Conservation (phyloP, 2,329 filamentous ascomycete species). For the Fusarium mangiferae region DNA sequence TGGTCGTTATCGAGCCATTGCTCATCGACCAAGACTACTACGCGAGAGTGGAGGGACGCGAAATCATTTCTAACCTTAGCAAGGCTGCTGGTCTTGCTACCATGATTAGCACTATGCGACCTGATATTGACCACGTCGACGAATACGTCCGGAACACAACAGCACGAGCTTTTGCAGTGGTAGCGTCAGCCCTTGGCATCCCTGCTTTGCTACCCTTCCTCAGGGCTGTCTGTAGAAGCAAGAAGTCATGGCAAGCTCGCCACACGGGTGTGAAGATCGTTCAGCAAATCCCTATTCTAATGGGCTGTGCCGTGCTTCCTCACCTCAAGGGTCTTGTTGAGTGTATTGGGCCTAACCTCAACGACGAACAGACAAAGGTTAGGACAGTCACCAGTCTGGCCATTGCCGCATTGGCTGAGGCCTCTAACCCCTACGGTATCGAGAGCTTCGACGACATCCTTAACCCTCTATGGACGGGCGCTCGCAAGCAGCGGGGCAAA, state of each 20-base stretch:
- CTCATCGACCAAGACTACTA: slow-evolving; percentile 99
- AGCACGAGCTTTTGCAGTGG: slow-evolving; percentile 94
- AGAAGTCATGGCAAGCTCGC: slow-evolving; percentile 98
- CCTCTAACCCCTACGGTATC: slow-evolving; percentile 97
- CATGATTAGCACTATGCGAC: slow-evolving; percentile 99
- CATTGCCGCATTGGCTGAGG: slow-evolving; percentile 93
- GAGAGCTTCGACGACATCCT: slow-evolving; percentile 98
- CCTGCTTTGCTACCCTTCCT: slow-evolving; percentile 95
- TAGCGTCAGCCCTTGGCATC: slow-evolving; percentile 95
- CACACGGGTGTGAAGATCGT: slow-evolving; percentile 99
- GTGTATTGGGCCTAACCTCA: slow-evolving; percentile 94
- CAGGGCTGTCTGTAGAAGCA: slow-evolving; percentile 93
- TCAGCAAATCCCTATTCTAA: slow-evolving; percentile 97
- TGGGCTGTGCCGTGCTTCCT: slow-evolving; percentile 96
- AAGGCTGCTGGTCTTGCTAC: slow-evolving; percentile 97
- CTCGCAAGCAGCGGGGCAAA: slow-evolving; percentile 95
- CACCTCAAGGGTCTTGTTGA: slow-evolving; percentile 96
- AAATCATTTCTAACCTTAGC: slow-evolving; percentile 97
- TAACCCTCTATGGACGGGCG: slow-evolving; percentile 96
- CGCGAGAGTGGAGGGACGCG: slow-evolving; percentile 94
- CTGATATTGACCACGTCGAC: slow-evolving; percentile 97
- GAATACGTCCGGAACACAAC: slow-evolving; percentile 99
- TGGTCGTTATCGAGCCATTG: slow-evolving; percentile 98
- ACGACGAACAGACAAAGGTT: slow-evolving; percentile 98
- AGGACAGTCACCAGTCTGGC: slow-evolving; percentile 95